Percentiles rank a stretch among this genome's conserved stretches.
phyloP scores from a whole-genome alignment of 768 basidiomycete species.

The Leucosporidium yakuticum region DNA sequence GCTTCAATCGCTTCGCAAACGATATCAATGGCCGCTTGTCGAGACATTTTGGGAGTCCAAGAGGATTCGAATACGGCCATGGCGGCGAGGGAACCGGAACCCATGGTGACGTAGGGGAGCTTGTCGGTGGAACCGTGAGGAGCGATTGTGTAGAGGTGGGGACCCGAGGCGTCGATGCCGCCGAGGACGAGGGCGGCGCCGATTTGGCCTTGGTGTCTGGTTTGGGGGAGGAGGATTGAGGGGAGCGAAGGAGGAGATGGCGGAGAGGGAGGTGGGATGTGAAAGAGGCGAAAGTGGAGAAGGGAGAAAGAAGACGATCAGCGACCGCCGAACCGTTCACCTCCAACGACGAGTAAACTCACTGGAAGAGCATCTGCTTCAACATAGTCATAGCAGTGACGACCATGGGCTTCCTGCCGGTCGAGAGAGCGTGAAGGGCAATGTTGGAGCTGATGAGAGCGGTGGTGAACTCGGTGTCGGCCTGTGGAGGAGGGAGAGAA shows the following conservation, averaged over 20 bases:
- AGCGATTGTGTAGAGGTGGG: conserved; percentile 90
- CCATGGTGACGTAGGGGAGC: conserved; percentile 98
- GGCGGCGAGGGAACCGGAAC: conserved; percentile 88
- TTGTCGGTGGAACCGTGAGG: conserved; percentile 99
- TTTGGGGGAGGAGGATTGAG: background rate
- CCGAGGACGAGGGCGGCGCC: conserved; percentile 95
- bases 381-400: conserved; percentile 99
- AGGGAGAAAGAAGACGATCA: background rate
- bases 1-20: conserved; percentile 83
- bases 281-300: background rate
- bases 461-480: conserved; percentile 87
- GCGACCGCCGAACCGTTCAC: background rate
- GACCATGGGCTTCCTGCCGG: conserved; percentile 83
- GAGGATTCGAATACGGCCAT: conserved; percentile 94
- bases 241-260: background rate
- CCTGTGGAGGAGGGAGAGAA: conserved; percentile 39
- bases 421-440: conserved; percentile 82
- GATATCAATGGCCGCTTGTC: conserved; percentile 70
- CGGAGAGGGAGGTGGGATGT: background rate
- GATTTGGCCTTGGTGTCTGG: conserved; percentile 83
- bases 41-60: conserved; percentile 81
- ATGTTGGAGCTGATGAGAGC: conserved; percentile 94
- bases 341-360: conserved; percentile 36
- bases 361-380: conserved; percentile 91
- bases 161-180: conserved; percentile 88